Evolutionary conservation across 495 filamentous ascomycete species (phyloP).

Genomic region (Talaromyces adpressus): DNA sequence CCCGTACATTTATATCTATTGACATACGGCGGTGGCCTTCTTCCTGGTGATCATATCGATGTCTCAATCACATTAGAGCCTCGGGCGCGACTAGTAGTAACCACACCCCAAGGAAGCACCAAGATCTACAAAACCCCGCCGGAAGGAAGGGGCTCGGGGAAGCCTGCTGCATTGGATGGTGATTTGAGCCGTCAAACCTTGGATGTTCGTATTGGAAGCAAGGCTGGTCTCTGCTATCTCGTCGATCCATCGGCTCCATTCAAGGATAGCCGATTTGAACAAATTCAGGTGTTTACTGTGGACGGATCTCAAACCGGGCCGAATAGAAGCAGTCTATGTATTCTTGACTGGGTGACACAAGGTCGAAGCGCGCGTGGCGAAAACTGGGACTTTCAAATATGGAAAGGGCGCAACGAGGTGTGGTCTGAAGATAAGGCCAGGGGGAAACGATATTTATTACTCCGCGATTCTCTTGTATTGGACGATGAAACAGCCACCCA

Average conservation of each 20-base stretch:
- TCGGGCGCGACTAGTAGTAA: constrained; percentile 65
- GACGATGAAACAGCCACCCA: constrained; percentile 35
- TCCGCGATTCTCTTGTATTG: constrained; percentile 76
- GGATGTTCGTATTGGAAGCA: constrained; percentile 50
- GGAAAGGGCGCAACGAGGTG: constrained; percentile 80
- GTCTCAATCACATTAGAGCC: constrained; percentile 60
- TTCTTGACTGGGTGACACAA: constrained; percentile 89
- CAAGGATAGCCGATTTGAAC: constrained; percentile 69
- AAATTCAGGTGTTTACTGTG: constrained; percentile 69
- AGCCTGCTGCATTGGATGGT: not conserved
- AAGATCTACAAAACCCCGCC: constrained; percentile 81
- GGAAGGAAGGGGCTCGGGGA: constrained; percentile 22
- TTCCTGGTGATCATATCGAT: constrained; percentile 75
- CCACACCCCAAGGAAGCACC: constrained; percentile 85
- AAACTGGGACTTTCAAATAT: constrained; percentile 72
- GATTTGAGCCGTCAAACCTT: constrained; percentile 64
- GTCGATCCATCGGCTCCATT: constrained; percentile 94
- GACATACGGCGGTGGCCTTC: constrained; percentile 90
- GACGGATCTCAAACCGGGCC: constrained; percentile 42
- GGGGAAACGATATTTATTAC: constrained; percentile 52
- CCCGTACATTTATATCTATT: constrained; percentile 73
- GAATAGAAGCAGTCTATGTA: constrained; percentile 53
- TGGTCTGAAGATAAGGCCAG: constrained; percentile 45
- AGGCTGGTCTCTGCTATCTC: constrained; percentile 75
- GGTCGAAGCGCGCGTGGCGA: constrained; percentile 85